Conservation (phyloP, 495 filamentous ascomycete genomes). For the Hypoxylon lenormandii region DNA sequence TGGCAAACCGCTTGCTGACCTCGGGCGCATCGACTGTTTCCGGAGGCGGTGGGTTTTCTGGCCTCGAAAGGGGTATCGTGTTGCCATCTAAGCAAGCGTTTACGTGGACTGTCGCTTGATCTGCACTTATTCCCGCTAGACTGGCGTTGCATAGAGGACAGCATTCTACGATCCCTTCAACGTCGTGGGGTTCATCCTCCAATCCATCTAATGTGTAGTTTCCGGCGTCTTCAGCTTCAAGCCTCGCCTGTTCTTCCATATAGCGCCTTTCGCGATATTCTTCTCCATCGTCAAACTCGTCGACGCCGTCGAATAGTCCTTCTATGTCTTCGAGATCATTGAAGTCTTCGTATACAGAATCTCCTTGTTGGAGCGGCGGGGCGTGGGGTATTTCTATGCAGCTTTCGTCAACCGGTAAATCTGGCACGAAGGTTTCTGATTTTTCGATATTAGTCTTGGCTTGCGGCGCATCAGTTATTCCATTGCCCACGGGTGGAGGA, state of each 20-base stretch:
- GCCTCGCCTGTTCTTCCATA: slow-evolving; percentile 71
- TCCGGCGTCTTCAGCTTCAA: slow-evolving; percentile 66
- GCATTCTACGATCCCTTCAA: slow-evolving; percentile 53
- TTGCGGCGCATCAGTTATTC: not conserved
- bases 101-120: slow-evolving; percentile 78
- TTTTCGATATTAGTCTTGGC: slow-evolving; percentile 13
- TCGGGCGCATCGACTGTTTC: slow-evolving; percentile 54
- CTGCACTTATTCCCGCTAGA: slow-evolving; percentile 69
- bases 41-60: slow-evolving; percentile 37
- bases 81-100: slow-evolving; percentile 93
- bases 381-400: slow-evolving; percentile 39
- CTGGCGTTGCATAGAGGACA: slow-evolving; percentile 83
- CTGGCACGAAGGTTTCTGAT: slow-evolving; percentile 42
- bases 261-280: slow-evolving; percentile 70
- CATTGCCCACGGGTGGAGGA: slow-evolving; percentile 15
- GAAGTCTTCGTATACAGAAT: slow-evolving; percentile 59
- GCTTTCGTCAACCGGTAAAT: slow-evolving; percentile 42
- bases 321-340: slow-evolving; percentile 76
- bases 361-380: slow-evolving; percentile 66
- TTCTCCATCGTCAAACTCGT: slow-evolving; percentile 68
- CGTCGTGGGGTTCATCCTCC: slow-evolving; percentile 34
- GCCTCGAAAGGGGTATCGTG: slow-evolving; percentile 61
- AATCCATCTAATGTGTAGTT: slow-evolving; percentile 54
- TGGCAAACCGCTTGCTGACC: slow-evolving; percentile 68
- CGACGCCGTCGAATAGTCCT: slow-evolving; percentile 59